Evolutionary conservation across 78 protist species (phyloP), one percentile per base, ranked within the genome.

Genomic region (Dictyostelium capitatum): DNA sequence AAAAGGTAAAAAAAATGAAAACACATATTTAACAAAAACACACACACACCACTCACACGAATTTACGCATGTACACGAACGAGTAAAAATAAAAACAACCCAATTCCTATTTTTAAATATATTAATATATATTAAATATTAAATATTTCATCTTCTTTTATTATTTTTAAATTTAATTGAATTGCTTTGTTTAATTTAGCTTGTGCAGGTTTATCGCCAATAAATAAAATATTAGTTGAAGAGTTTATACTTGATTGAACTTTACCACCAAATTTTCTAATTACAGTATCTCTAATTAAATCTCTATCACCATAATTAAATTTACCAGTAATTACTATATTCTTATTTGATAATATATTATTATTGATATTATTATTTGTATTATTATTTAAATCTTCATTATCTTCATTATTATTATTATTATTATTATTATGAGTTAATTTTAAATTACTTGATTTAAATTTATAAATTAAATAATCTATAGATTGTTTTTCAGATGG

Each of bases 291-390:
- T 25, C 30, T 30, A 8, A 78, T 53, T 17, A 2, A 32, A 53
- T 78, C 83, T 53, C 83, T 78, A 20, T 78, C 67, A 15, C 82
- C 83, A 12, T 32, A 23, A 4, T 20, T 25, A 53, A 78, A 78
- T 25, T 53, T 78, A 32, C 83, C 83, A 32, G 70, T 78, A 43
- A 72, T 72, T 72, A 72, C 79, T 37, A 72, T 43, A 72, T 72
- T 37, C n/a, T 72, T 72, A 25, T 43, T 43, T 41, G 30, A 43
- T 19, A 72, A 9, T 19, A 0, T 3, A 20, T 17, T 37, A 69
- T 69, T 28, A 64, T 28, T 64, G 28, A 11, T 74, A 43, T 74
- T 47, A 43, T 74, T 47, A 41, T 41, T 41, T 14, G 37, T 19
- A 70, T 43, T 70, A 8, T 43, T 7, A 70, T 43, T 67, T 9